Evolutionary conservation across 2,329 filamentous ascomycete species (phyloP).

Genomic region (Arachnomyces sp.): DNA sequence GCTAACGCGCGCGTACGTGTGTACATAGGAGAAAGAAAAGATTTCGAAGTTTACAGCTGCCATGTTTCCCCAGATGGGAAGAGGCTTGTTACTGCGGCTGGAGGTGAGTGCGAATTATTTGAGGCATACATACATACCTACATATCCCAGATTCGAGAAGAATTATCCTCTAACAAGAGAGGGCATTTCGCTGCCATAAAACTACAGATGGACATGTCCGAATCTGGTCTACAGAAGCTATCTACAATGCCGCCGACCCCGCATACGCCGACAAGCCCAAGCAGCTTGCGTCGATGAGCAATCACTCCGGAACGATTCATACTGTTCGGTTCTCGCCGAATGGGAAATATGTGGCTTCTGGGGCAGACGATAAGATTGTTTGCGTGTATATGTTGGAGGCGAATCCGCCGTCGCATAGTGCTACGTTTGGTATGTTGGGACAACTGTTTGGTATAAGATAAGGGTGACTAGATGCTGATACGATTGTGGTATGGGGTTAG

Average conservation of each 20-base stretch:
- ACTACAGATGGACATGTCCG: constrained; percentile 81
- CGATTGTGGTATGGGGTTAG: constrained; percentile 32
- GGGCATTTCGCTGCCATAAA: constrained; percentile 2
- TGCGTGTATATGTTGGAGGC: constrained; percentile 91
- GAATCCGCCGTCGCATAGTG: constrained; percentile 65
- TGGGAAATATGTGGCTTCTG: constrained; percentile 89
- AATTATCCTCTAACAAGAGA: too few species aligned
- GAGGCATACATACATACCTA: not conserved
- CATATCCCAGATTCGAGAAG: too few species aligned
- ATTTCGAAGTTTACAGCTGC: constrained; percentile 97
- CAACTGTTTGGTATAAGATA: constrained; percentile 1
- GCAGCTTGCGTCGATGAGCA: constrained; percentile 96
- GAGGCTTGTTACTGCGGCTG: constrained; percentile 85
- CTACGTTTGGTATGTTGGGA: constrained; percentile 63
- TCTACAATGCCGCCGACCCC: constrained; percentile 69
- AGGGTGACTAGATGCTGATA: constrained; percentile 10
- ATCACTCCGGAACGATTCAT: constrained; percentile 95
- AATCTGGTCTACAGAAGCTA: constrained; percentile 94
- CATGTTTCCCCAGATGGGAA: constrained; percentile 92
- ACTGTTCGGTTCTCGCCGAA: constrained; percentile 95
- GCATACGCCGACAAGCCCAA: constrained; percentile 68
- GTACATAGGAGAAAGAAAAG: constrained; percentile 77
- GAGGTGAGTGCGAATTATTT: constrained; percentile 51
- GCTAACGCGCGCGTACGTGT: constrained; percentile 6
- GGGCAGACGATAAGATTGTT: constrained; percentile 97